Base-by-base conservation (phyloP, 768 basidiomycete genomes). In the Amyloporia xantha region DNA sequence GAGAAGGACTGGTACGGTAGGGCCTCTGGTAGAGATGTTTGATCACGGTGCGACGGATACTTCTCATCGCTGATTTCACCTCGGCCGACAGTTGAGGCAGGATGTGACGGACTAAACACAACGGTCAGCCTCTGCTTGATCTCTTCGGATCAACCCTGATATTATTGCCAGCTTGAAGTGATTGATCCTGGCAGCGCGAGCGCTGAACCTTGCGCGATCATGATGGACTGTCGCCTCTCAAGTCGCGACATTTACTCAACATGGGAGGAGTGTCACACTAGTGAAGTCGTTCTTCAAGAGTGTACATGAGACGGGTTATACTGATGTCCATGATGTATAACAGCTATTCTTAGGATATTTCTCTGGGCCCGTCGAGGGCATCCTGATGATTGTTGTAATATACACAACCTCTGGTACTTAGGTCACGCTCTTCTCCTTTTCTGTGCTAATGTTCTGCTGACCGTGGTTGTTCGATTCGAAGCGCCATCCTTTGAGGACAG, bases 141-240 rank as follows among this genome's bases (percentile, higher is more conserved):
- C 30, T 20, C 17, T 13, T n/a, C 33, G 33, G 9, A 41, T 38
- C 56, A 15, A 43, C 4, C 21, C n/a, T n/a, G n/a, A n/a, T n/a
- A n/a, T n/a, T n/a, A 19, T 15, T 41, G 3, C 15, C 59, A 94
- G 91, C 78, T 99, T 21, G 95, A 93, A 67, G 86, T n/a, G n/a
- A n/a, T n/a, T 83, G 50, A 76, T 97, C 52, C 77, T 99, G 36
- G 78, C 80, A 5, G 72, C 82, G 6, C 80, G 87, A 23, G 94
- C 96, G 0, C 78, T 99, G 38, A 94, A 95, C 57, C 74, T 97
- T 19, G 91, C 89, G 11, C 75, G 93, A 17, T 92, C 91, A 0
- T 98, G 96, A 93, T 98, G 93, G 95, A 97, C 93, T 0, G 84
- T 98, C 28, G 79, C 86, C 0, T 86, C 86, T 1, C 90, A 94